Evolutionary conservation across 352 stramenopile species (phyloP).

Genomic region (Peronospora farinosa): DNA sequence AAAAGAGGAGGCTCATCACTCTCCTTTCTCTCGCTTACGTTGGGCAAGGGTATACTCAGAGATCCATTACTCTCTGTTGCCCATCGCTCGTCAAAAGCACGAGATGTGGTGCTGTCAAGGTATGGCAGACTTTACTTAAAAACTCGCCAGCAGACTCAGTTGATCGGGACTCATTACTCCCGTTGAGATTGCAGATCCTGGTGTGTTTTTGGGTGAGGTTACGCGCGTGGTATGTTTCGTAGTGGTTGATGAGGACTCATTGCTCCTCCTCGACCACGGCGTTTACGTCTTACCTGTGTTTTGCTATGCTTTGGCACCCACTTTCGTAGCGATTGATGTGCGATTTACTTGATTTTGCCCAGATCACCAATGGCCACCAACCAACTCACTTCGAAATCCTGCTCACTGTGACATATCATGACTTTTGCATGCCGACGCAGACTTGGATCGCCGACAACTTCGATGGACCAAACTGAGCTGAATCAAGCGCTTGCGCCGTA

Average conservation of each 20-base stretch:
- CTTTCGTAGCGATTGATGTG: conserved; percentile 3
- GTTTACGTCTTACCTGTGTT: conserved; percentile 3
- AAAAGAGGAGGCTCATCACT: conserved; percentile 22
- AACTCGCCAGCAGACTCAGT: conserved; percentile 13
- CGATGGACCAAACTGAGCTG: conserved; percentile 3
- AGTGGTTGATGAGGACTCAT: conserved; percentile 25
- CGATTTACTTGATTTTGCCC: conserved; percentile 1
- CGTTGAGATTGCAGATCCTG: conserved; percentile 21
- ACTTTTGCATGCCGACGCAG: background rate
- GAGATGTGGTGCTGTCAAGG: conserved; percentile 10
- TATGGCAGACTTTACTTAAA: conserved; percentile 7
- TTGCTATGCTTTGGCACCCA: conserved; percentile 7
- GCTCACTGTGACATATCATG: background rate
- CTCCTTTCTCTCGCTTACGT: conserved; percentile 3
- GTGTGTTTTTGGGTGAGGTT: conserved; percentile 13
- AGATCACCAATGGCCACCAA: background rate
- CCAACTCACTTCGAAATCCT: background rate
- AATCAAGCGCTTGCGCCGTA: background rate
- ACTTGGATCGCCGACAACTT: conserved; percentile 2
- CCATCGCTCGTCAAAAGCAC: conserved; percentile 5
- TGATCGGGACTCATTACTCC: conserved; percentile 34
- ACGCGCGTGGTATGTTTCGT: conserved; percentile 3
- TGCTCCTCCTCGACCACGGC: conserved; percentile 19
- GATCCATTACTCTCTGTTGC: conserved; percentile 31
- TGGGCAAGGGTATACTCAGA: conserved; percentile 7